Conservation (phyloP, 306 rosid genomes). For the Dalbergia oliveri region DNA sequence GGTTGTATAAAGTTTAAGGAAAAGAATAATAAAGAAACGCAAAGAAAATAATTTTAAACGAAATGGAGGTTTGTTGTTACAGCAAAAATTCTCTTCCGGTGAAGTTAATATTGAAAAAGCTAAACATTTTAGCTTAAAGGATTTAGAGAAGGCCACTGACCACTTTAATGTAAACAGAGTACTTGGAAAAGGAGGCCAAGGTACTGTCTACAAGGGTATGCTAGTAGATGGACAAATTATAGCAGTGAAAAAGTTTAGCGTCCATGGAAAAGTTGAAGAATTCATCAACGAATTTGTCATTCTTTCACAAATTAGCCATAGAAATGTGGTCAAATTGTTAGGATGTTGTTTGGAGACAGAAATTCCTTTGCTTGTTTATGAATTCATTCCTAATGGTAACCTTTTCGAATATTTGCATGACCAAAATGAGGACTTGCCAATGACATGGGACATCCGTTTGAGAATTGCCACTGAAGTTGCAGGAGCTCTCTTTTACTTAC, state of each 20-base stretch:
- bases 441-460: slow-evolving; percentile 52
- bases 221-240: slow-evolving; percentile 44
- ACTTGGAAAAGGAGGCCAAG: slow-evolving; percentile 53
- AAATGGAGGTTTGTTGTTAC: slow-evolving; percentile 49
- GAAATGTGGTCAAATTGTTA: slow-evolving; percentile 54
- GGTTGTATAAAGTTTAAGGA: slow-evolving; percentile 17
- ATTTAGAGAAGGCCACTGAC: slow-evolving; percentile 42
- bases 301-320: slow-evolving; percentile 54
- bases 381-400: slow-evolving; percentile 52
- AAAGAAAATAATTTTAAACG: slow-evolving; percentile 32
- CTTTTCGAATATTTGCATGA: slow-evolving; percentile 42
- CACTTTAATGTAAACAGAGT: slow-evolving; percentile 39
- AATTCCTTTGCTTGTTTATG: slow-evolving; percentile 49
- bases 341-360: slow-evolving; percentile 51
- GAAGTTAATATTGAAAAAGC: slow-evolving; percentile 36
- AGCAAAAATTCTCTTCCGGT: slow-evolving; percentile 27
- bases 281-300: slow-evolving; percentile 50
- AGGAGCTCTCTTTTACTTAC: slow-evolving; percentile 48
- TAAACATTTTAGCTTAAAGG: slow-evolving; percentile 32
- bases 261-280: slow-evolving; percentile 46
- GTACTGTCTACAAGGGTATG: slow-evolving; percentile 55
- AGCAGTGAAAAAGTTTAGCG: slow-evolving; percentile 43
- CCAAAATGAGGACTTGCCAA: slow-evolving; percentile 33
- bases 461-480: slow-evolving; percentile 48
- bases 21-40: background rate